A percentile compares a stretch with the other conserved stretches of the same genome.
Conservation (phyloP, 2,329 filamentous ascomycete genomes). For the Fusarium falciforme region DNA sequence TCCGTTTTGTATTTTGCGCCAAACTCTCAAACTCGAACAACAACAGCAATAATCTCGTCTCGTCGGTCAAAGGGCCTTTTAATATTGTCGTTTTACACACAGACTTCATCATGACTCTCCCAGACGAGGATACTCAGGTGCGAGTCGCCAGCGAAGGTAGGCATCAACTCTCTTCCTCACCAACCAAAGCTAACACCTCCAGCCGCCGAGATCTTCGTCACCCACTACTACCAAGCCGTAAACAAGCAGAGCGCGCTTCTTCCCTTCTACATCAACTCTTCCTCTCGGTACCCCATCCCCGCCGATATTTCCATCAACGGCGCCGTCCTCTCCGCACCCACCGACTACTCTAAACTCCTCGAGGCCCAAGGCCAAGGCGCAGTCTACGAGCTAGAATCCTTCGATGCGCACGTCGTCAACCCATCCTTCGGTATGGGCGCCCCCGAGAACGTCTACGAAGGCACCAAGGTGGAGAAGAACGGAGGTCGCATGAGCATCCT, state of each 20-base stretch:
- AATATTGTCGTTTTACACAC: neutral
- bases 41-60: neutral
- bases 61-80: neutral
- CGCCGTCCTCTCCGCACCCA: conserved; percentile 69
- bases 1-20: conserved; percentile 38
- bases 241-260: conserved; percentile 71
- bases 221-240: conserved; percentile 80
- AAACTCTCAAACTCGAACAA: conserved; percentile 4
- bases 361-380: conserved; percentile 69
- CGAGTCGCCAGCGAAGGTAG: conserved; percentile 60
- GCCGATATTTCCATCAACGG: conserved; percentile 86
- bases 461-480: conserved; percentile 58
- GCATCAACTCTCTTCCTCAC: neutral
- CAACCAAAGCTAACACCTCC: conserved; percentile 20
- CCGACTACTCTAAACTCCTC: conserved; percentile 76
- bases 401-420: conserved; percentile 84
- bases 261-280: conserved; percentile 76
- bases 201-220: conserved; percentile 79
- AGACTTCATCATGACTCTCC: conserved; percentile 47
- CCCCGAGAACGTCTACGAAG: conserved; percentile 57
- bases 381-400: conserved; percentile 78
- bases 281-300: conserved; percentile 62
- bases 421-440: conserved; percentile 69
- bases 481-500: conserved; percentile 75
- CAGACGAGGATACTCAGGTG: conserved; percentile 57